Conservation (phyloP, 1,139 yeast species). For the Kazachstania sp. region DNA sequence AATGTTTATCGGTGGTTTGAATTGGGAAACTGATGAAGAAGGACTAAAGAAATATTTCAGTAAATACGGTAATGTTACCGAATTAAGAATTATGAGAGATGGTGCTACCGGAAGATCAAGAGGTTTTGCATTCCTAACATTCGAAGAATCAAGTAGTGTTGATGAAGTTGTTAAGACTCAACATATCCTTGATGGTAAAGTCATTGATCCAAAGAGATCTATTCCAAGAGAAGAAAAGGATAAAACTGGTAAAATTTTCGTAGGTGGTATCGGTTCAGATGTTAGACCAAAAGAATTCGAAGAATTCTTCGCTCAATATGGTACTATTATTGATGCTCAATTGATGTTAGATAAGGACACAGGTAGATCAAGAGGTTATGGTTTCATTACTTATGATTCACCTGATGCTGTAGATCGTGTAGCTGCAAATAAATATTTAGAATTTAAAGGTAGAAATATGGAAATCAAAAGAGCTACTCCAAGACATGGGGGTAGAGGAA, state of each 20-base stretch:
- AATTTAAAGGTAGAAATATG: conserved; percentile 82
- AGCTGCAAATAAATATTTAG: conserved; percentile 71
- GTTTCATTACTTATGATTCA: conserved; percentile 91
- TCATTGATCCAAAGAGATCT: conserved; percentile 96
- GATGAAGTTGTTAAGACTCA: conserved; percentile 82
- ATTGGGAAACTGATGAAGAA: conserved; percentile 97
- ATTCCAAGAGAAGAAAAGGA: conserved; percentile 98
- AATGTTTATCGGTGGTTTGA: conserved; percentile 96
- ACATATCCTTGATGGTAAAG: conserved; percentile 90
- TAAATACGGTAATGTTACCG: conserved; percentile 84
- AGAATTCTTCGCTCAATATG: conserved; percentile 81
- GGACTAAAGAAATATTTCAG: conserved; percentile 71
- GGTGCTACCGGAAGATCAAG: conserved; percentile 83
- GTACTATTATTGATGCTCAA: conserved; percentile 92
- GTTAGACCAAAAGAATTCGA: conserved; percentile 90
- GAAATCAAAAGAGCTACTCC: conserved; percentile 99
- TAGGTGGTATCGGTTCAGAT: conserved; percentile 95
- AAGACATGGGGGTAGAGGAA: conserved; percentile 38
- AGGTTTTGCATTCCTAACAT: conserved; percentile 93
- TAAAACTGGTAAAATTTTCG: conserved; percentile 93
- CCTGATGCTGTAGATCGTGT: conserved; percentile 94
- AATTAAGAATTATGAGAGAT: conserved; percentile 93
- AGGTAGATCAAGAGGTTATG: conserved; percentile 96
- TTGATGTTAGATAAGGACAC: conserved; percentile 97
- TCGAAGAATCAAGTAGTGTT: conserved; percentile 72